Conservation (phyloP, 441 rosid genomes). For the Syzygium syzygioides region DNA sequence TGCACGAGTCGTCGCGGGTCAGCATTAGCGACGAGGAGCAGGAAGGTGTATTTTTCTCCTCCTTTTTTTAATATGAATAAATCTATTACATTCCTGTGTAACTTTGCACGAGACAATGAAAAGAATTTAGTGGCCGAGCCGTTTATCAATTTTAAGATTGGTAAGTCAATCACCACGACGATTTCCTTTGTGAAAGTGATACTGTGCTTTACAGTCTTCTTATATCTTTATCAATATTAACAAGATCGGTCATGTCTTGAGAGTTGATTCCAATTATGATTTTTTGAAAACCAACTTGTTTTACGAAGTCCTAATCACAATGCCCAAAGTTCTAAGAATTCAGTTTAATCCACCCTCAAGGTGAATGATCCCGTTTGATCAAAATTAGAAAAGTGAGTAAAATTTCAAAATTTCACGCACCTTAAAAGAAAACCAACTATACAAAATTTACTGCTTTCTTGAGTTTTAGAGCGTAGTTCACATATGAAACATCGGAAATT, state of each 20-base stretch:
- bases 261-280: neutral
- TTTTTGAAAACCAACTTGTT: neutral
- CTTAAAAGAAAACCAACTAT: too few relatives aligned
- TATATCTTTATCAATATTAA: too few relatives aligned
- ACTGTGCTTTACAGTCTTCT: neutral
- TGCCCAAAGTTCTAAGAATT: neutral
- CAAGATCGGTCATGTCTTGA: neutral
- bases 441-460: too few relatives aligned
- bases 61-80: neutral
- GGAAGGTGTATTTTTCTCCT: neutral
- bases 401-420: too few relatives aligned
- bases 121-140: neutral
- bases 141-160: neutral
- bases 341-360: too few relatives aligned
- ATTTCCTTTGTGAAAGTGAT: neutral
- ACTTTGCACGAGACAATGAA: too few relatives aligned
- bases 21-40: neutral
- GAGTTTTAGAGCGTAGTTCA: too few relatives aligned
- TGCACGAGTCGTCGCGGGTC: neutral
- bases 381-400: too few relatives aligned
- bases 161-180: accelerated
- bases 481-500: too few relatives aligned
- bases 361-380: too few relatives aligned
- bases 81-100: too few relatives aligned
- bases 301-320: accelerated